Conservation (phyloP, 805 yeast species). For the Saitoella complicata region DNA sequence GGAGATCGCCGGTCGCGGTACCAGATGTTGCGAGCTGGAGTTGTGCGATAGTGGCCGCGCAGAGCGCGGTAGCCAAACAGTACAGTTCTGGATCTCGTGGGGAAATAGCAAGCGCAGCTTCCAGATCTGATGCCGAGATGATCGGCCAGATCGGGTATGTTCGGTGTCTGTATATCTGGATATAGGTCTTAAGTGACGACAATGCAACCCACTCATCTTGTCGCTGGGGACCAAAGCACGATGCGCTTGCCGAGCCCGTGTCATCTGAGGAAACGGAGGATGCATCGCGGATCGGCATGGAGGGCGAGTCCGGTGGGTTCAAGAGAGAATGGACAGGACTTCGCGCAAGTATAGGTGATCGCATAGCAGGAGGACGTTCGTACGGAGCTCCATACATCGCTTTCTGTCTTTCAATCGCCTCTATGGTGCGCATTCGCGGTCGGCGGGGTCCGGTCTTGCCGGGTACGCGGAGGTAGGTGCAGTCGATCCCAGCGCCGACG, state of each 20-base stretch:
- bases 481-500: background rate
- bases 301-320: too few species aligned
- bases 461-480: background rate
- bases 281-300: too few species aligned
- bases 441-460: slow-evolving; percentile 1
- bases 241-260: background rate
- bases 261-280: too few species aligned
- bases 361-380: background rate
- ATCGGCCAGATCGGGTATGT: background rate
- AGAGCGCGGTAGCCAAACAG: background rate
- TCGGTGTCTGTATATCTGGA: background rate
- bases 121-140: background rate
- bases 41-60: slow-evolving; percentile 1
- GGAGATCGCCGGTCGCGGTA: background rate
- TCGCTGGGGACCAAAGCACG: background rate
- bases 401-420: background rate
- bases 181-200: background rate
- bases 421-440: background rate
- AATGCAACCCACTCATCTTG: background rate
- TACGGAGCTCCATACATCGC: background rate
- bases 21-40: background rate
- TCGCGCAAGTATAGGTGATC: background rate
- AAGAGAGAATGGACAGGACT: too few species aligned
- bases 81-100: background rate
- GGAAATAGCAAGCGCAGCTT: background rate